Evolutionary conservation across 192 early-diverging fungal genomes (phyloP).

Genomic region (Mortierella hygrophila): DNA sequence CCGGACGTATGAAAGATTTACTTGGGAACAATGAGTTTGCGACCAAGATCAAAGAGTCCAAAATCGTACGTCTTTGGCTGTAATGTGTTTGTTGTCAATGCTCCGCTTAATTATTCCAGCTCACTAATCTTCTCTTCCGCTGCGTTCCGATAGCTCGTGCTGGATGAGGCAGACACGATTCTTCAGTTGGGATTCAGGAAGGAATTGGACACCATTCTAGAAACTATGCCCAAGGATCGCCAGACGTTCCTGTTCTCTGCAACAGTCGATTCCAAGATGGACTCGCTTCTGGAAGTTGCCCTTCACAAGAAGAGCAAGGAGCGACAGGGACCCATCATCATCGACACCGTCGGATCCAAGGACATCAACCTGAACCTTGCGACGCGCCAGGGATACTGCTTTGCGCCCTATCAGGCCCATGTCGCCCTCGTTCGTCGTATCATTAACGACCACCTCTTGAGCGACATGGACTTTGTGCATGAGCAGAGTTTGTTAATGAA

Average conservation of each 20-base stretch:
- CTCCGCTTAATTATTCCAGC: neutral
- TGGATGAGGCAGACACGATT: conserved; percentile 97
- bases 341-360: conserved; percentile 88
- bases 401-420: conserved; percentile 74
- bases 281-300: conserved; percentile 70
- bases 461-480: conserved; percentile 54
- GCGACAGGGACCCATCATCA: conserved; percentile 62
- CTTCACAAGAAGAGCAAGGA: conserved; percentile 68
- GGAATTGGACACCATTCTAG: conserved; percentile 82
- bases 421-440: conserved; percentile 74
- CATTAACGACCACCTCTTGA: conserved; percentile 68
- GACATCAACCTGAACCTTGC: conserved; percentile 84
- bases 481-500: conserved; percentile 67
- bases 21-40: conserved; percentile 64
- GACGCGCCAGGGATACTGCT: conserved; percentile 82
- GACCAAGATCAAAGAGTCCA: conserved; percentile 58
- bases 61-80: conserved; percentile 54
- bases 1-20: conserved; percentile 91
- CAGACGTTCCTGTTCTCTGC: conserved; percentile 96
- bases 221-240: conserved; percentile 73
- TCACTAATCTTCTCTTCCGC: neutral
- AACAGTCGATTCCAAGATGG: conserved; percentile 81
- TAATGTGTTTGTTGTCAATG: neutral
- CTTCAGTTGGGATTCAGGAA: conserved; percentile 92
- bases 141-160: conserved; percentile 67